Evolutionary conservation across 352 stramenopile species (phyloP).

Genomic region (Albugo laibachii): DNA sequence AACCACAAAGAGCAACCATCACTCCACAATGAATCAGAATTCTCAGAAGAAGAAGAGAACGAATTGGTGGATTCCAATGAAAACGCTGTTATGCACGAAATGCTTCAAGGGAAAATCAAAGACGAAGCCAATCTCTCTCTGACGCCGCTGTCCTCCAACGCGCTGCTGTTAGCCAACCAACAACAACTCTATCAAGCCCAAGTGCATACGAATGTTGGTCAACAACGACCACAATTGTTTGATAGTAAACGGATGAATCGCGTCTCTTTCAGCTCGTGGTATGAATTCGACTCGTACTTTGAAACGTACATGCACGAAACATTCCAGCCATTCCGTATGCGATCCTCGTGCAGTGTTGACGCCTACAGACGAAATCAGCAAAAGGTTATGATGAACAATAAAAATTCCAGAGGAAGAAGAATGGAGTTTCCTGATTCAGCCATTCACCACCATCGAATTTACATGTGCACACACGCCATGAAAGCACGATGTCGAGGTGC

Average conservation of each 20-base stretch:
- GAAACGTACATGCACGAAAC: conserved; percentile 79
- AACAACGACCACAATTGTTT: conserved; percentile 21
- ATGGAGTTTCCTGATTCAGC: conserved; percentile 64
- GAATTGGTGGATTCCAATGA: too few species aligned
- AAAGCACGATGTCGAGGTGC: conserved; percentile 60
- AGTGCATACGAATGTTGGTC: too few species aligned
- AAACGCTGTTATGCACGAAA: too few species aligned
- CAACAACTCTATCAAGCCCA: too few species aligned
- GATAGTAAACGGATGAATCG: conserved; percentile 69
- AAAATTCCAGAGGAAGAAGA: conserved; percentile 53
- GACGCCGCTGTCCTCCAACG: too few species aligned
- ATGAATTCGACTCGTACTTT: conserved; percentile 75
- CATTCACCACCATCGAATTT: conserved; percentile 77
- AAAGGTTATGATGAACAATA: conserved; percentile 78
- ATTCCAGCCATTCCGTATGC: conserved; percentile 74
- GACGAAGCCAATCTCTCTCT: too few species aligned
- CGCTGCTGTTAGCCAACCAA: too few species aligned
- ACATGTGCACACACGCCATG: conserved; percentile 79
- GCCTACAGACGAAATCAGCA: conserved; percentile 69
- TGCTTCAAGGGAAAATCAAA: too few species aligned
- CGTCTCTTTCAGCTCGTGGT: conserved; percentile 76
- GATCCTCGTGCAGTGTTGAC: conserved; percentile 65
- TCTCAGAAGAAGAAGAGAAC: too few species aligned
- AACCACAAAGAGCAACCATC: too few species aligned
- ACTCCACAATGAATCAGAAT: too few species aligned